Percentiles rank a stretch among this genome's conserved stretches.
phyloP scores from a whole-genome alignment of 805 yeast species.

The Starmerella khaoyaiensis region DNA sequence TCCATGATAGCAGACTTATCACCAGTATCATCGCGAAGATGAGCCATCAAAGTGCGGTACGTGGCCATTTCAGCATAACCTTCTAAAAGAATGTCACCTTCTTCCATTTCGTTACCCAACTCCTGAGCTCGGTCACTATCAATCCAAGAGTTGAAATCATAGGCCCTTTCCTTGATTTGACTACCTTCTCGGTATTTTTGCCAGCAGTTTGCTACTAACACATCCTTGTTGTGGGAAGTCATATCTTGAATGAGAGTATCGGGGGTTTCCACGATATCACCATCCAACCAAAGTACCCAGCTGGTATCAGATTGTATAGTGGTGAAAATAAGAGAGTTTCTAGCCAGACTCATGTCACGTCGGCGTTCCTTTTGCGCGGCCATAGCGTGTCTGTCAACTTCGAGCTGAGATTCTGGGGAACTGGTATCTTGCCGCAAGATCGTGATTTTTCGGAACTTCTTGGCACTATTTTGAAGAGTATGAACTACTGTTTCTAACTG shows the following conservation, averaged over 20 bases:
- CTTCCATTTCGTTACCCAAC: conserved; percentile 57
- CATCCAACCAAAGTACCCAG: conserved; percentile 95
- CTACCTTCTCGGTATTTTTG: conserved; percentile 63
- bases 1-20: conserved; percentile 58
- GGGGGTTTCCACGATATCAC: conserved; percentile 88
- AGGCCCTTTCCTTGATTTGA: conserved; percentile 61
- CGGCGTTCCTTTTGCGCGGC: conserved; percentile 80
- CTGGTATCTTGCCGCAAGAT: conserved; percentile 79
- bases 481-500: conserved; percentile 65
- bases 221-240: conserved; percentile 72
- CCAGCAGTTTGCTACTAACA: conserved; percentile 83
- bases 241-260: conserved; percentile 72
- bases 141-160: conserved; percentile 89
- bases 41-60: conserved; percentile 89
- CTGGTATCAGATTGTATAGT: conserved; percentile 79
- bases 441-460: conserved; percentile 70
- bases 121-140: conserved; percentile 59
- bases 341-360: conserved; percentile 80
- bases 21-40: conserved; percentile 56
- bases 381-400: conserved; percentile 83
- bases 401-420: conserved; percentile 58
- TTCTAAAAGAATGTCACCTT: conserved; percentile 88
- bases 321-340: conserved; percentile 82
- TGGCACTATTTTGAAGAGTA: conserved; percentile 44
- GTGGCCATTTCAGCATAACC: conserved; percentile 92